Base-by-base conservation (phyloP, 169 alveolate genomes). In the Cryptosporidium meleagridis region DNA sequence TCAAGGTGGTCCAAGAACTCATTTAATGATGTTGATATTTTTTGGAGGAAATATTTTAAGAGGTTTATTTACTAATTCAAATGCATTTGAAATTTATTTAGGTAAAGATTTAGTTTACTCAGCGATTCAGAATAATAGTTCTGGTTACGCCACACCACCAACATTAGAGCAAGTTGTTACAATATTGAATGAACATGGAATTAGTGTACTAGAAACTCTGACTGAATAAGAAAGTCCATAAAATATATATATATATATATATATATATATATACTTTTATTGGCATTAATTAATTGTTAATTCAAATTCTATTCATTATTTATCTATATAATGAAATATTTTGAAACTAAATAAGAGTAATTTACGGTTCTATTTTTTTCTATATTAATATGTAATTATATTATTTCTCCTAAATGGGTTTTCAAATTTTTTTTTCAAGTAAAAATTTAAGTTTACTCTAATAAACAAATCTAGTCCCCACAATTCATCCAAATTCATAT, bases 171-270 rank as follows among this genome's bases (percentile, higher is more conserved):
- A 73, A 73, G 84, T 89, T 71, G 85, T 45, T 52, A 84, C 85
- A 62, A 89, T 86, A 31, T 67, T 92, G 3, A 65, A 85, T 67
- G 91, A 92, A 29, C 94, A 92, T 86, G 91, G 91, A 85, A 92
- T 92, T 68, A 92, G 91, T 62, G 93, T 92, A 9, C 69, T 92
- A 29, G 94, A 92, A 86, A 75, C 87, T 55, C 39, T 92, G 61
- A 86, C 94, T 44, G 89, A 72, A 59, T 70, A 87, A 37, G 39
- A 6, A 53, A 8, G 48, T 2, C 67, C 14, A 45, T 45, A 14
- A 41, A 41, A 41, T 8, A 41, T 41, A 41, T 41, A 41, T 41
- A 41, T 41, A 7, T n/a, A n/a, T n/a, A n/a, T n/a, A n/a, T n/a
- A n/a, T n/a, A 41, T 8, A 41, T 41, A 41, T 41, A 41, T 41